Base-by-base conservation (phyloP, 176 grass and related monocot genomes). In the Triticum dicoccoides region DNA sequence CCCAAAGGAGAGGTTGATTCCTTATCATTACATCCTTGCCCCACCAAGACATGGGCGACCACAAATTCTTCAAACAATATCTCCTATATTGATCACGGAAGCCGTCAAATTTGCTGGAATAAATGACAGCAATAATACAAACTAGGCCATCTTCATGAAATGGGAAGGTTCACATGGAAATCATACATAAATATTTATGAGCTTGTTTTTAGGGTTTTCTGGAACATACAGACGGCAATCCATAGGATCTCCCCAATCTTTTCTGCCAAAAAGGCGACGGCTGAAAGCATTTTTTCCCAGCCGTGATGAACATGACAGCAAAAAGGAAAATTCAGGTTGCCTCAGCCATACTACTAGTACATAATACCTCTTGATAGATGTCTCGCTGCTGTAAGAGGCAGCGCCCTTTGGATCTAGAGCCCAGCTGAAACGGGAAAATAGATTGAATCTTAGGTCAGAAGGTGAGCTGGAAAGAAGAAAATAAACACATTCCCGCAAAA, bases 111-210 rank as follows among this genome's bases (percentile, higher is more conserved):
- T 86, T 73, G 59, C 23, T 88, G 66, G 2, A 8, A 18, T 10
- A 18, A 70, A 65, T 39, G 83, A 87, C 27, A 76, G 58, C 3
- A 81, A 15, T 2, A n/a, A 69, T 78, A 42, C 41, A 30, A 81
- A 80, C 24, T 5, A 71, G 27, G 58, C 66, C 74, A 79, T 86
- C 61, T 79, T 80, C 30, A 78, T 62, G 67, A 87, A 88, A 94
- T 89, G 71, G 83, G 80, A 92, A 82, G 42, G 82, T 66, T 88
- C 82, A 82, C 84, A 58, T 41, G 69, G 80, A 87, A 82, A 86
- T 91, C 97, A 90, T 99, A 99, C 97, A 90, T 99, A 96, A 91
- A 99, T 80, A 91, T 99, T 99, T 90, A 92, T 91, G 88, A 96
- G 96, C 90, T 94, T 99, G 90, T 88, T 94, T 91, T 94, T 93